Evolutionary conservation across 495 filamentous ascomycete genomes (phyloP).

Genomic region (Tuber microsphaerosporum): DNA sequence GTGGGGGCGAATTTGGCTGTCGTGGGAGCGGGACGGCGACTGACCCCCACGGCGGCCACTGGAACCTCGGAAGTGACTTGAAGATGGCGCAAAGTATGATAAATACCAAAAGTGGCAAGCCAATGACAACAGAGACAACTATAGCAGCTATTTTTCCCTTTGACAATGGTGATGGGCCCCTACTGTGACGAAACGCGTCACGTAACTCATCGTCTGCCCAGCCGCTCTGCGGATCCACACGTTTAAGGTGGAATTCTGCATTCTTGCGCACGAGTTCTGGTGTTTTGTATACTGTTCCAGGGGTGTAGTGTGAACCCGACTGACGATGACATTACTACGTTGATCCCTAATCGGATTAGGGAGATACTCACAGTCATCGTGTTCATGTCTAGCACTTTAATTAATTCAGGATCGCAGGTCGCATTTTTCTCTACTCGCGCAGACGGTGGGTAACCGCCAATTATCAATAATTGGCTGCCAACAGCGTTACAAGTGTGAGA

Average conservation of each 20-base stretch:
- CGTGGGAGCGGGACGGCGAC: too few species aligned
- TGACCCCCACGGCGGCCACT: neutral
- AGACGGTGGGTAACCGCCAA: constrained; percentile 18
- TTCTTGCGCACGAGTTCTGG: constrained; percentile 1
- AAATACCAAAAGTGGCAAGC: neutral
- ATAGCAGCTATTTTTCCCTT: constrained; percentile 7
- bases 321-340: neutral
- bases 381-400: constrained; percentile 25
- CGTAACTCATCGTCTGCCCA: constrained; percentile 12
- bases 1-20: too few species aligned
- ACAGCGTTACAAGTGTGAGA: constrained; percentile 20
- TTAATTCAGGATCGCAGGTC: constrained; percentile 3
- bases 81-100: neutral
- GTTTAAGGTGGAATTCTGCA: neutral
- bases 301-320: constrained; percentile 12
- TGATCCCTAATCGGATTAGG: neutral
- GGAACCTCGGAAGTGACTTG: neutral
- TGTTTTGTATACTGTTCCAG: constrained; percentile 16
- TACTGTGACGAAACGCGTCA: constrained; percentile 5
- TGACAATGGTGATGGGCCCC: neutral
- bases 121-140: constrained; percentile 3
- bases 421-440: neutral
- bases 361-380: constrained; percentile 10
- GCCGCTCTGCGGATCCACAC: constrained; percentile 11
- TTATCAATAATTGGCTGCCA: constrained; percentile 14